A percentile compares a stretch with the other conserved stretches of the same genome.
These are phyloP conservation scores for Pseudomonodictys pantanalensis DNA, from an alignment of 495 filamentous ascomycete genomes.

Conservation along the genomic window DNA sequence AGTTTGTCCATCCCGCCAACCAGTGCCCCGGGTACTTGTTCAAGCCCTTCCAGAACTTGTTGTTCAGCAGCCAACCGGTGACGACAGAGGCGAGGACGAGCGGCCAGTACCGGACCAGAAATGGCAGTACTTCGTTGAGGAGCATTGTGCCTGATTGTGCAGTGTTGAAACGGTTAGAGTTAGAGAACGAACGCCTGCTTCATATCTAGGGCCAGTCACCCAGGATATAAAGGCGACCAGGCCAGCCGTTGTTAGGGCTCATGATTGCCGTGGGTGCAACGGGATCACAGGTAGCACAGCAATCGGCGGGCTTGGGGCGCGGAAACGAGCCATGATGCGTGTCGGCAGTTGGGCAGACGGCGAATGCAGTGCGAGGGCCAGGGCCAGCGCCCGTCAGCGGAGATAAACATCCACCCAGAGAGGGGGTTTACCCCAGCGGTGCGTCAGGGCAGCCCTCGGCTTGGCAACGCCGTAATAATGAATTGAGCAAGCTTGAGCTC, in stretches of 20 bases:
- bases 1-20: slow-evolving; percentile 63
- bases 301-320: slow-evolving; percentile 2
- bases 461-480: no score
- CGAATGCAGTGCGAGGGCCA: no score
- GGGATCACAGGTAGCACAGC: slow-evolving; percentile 1
- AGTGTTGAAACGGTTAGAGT: slow-evolving; percentile 20
- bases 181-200: neutral
- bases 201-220: slow-evolving; percentile 1
- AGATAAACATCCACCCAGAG: neutral
- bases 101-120: slow-evolving; percentile 52
- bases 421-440: no score
- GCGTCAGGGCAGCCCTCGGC: neutral
- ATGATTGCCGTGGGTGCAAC: neutral
- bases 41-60: slow-evolving; percentile 58
- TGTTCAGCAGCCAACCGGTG: slow-evolving; percentile 50
- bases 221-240: neutral
- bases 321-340: slow-evolving; percentile 1
- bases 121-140: slow-evolving; percentile 36
- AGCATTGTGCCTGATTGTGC: slow-evolving; percentile 24
- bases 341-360: slow-evolving; percentile 24
- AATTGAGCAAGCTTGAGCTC: no score
- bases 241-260: neutral
- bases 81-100: slow-evolving; percentile 36
- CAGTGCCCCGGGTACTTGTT: slow-evolving; percentile 66
- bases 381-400: neutral